Evolutionary conservation across 2,329 filamentous ascomycete genomes (phyloP).

Genomic region (Teratosphaeria epicoccoides): DNA sequence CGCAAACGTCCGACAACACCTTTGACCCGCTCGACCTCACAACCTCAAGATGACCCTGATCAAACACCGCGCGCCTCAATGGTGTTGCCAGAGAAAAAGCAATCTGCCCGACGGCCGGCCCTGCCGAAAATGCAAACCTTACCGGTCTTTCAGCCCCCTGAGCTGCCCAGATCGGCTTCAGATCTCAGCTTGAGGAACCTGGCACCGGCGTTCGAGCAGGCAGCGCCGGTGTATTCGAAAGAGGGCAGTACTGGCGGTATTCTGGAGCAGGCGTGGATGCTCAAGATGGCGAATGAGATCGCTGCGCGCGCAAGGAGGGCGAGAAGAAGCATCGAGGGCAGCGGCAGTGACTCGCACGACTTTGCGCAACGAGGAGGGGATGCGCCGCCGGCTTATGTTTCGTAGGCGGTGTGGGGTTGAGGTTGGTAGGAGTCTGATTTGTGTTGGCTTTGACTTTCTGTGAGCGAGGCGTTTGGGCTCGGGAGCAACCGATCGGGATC

Average conservation of each 20-base stretch:
- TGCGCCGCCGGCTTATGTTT: conserved; percentile 28
- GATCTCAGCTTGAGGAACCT: conserved; percentile 17
- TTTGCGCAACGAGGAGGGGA: conserved; percentile 10
- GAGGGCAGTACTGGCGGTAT: conserved; percentile 39
- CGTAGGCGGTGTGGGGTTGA: background rate
- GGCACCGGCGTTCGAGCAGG: conserved; percentile 4
- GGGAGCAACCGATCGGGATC: background rate
- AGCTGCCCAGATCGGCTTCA: conserved; percentile 10
- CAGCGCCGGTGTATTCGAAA: conserved; percentile 4
- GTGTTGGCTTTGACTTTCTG: background rate
- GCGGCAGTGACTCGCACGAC: conserved; percentile 2
- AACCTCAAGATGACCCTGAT: conserved; percentile 24
- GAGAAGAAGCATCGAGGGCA: conserved; percentile 35
- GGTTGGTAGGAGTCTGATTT: background rate
- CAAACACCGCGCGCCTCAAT: conserved; percentile 26
- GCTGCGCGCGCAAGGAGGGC: conserved; percentile 79
- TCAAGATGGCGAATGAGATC: conserved; percentile 90
- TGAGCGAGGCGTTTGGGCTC: background rate
- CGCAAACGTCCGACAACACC: conserved; percentile 12
- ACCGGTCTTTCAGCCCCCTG: background rate
- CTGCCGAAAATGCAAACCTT: conserved; percentile 12
- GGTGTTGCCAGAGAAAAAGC: conserved; percentile 11
- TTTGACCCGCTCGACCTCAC: conserved; percentile 1
- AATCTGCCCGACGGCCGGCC: conserved; percentile 7
- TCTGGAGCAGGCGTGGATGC: conserved; percentile 73